Percentiles rank a stretch among this genome's conserved stretches.
phyloP scores from a whole-genome alignment of 2,329 filamentous ascomycete species.

The Colletotrichum liriopes region DNA sequence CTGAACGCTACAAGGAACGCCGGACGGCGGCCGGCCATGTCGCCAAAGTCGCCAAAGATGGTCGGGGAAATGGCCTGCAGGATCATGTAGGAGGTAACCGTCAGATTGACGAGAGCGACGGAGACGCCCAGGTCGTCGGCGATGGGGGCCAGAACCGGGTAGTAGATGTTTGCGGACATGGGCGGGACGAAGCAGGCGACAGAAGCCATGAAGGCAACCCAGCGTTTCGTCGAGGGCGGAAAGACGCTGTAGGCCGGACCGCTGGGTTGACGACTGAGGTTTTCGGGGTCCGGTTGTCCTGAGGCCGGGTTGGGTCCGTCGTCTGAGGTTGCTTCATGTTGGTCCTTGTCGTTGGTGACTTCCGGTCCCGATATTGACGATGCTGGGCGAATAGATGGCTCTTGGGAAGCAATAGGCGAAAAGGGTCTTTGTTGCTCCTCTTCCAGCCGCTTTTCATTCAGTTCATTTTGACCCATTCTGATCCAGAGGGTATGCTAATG shows the following conservation, averaged over 20 bases:
- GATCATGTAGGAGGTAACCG: slow-evolving; percentile 74
- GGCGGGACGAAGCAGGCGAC: slow-evolving; percentile 70
- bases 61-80: slow-evolving; percentile 75
- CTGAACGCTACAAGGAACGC: slow-evolving; percentile 72
- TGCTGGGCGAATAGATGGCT: not conserved
- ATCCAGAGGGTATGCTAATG: not conserved
- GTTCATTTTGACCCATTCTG: slow-evolving; percentile 21
- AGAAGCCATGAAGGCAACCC: slow-evolving; percentile 68
- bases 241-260: slow-evolving; percentile 56
- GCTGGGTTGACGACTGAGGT: slow-evolving; percentile 51
- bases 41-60: slow-evolving; percentile 74
- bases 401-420: not conserved
- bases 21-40: slow-evolving; percentile 73
- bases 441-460: not conserved
- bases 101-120: slow-evolving; percentile 62
- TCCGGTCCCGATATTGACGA: not conserved
- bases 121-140: slow-evolving; percentile 58
- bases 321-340: slow-evolving; percentile 13
- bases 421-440: no score
- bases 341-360: not conserved
- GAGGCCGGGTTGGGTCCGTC: not conserved
- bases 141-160: slow-evolving; percentile 59
- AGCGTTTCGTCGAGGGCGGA: slow-evolving; percentile 60
- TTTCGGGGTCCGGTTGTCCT: slow-evolving; percentile 46
- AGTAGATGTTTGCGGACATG: slow-evolving; percentile 73